Evolutionary conservation across 768 basidiomycete genomes (phyloP).

Genomic region (Pleurotus djamor): DNA sequence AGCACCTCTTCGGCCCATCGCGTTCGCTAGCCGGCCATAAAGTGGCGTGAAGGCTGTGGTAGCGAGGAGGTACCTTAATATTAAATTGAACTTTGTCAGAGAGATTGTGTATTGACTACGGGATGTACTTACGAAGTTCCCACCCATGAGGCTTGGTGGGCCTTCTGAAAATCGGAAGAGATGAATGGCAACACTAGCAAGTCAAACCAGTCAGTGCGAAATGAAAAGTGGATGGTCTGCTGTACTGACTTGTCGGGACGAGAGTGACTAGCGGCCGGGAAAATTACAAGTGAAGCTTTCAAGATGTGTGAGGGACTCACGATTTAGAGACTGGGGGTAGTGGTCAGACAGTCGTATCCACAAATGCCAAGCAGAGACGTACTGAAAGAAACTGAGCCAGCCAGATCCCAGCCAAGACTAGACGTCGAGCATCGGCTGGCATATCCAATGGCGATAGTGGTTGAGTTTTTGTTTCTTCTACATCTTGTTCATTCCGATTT

Average conservation of each 20-base stretch:
- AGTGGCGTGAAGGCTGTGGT: slow-evolving; percentile 82
- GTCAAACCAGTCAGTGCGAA: neutral
- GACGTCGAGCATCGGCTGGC: neutral
- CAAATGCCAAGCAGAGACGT: slow-evolving; percentile 20
- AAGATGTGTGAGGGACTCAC: slow-evolving; percentile 25
- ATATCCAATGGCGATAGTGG: neutral
- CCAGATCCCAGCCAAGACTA: slow-evolving; percentile 65
- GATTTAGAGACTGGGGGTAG: slow-evolving; percentile 42
- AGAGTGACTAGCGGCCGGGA: slow-evolving; percentile 34
- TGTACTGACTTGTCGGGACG: slow-evolving; percentile 68
- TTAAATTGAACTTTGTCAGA: neutral
- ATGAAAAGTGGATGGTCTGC: no score
- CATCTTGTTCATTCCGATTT: neutral
- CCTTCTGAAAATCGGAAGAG: slow-evolving; percentile 50
- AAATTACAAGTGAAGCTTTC: neutral
- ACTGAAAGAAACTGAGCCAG: slow-evolving; percentile 72
- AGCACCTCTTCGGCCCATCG: slow-evolving; percentile 69
- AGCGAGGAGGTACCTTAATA: slow-evolving; percentile 65
- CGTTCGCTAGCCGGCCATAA: slow-evolving; percentile 79
- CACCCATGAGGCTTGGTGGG: slow-evolving; percentile 32
- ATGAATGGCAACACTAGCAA: slow-evolving; percentile 71
- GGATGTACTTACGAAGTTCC: slow-evolving; percentile 61
- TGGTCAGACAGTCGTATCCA: neutral
- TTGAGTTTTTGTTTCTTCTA: neutral
- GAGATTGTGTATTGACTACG: neutral